Conservation (phyloP, 1,284 basidiomycete genomes). For the Exobasidium rhododendri region DNA sequence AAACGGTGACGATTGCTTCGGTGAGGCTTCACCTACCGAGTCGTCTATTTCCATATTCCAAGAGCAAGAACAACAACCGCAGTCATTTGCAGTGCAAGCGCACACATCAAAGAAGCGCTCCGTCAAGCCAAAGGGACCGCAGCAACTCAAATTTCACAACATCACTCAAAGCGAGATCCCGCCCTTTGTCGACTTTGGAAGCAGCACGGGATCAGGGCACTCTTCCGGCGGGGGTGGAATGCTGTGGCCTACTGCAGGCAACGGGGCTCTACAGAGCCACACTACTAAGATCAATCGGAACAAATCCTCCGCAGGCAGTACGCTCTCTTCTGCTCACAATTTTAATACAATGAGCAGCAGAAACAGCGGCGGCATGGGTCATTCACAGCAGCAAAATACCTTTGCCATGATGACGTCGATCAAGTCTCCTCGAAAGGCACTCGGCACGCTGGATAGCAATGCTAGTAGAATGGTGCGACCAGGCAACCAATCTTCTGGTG, state of each 20-base stretch:
- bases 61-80: background rate
- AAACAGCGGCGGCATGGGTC: background rate
- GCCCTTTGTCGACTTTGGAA: background rate
- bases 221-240: background rate
- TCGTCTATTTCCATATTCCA: no score
- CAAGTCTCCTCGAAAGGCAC: constrained; percentile 2
- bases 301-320: background rate
- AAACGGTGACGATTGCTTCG: constrained; percentile 15
- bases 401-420: background rate
- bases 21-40: constrained; percentile 29
- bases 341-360: background rate
- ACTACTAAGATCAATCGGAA: background rate
- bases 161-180: background rate
- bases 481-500: no score
- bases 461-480: background rate
- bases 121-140: background rate
- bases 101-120: background rate
- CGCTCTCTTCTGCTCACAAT: background rate
- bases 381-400: background rate
- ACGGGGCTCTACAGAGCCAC: background rate
- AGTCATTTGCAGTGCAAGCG: background rate
- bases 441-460: constrained; percentile 1
- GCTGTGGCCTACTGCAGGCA: background rate
- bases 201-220: background rate
- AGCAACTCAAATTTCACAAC: constrained; percentile 6